Base-by-base conservation (phyloP, 495 filamentous ascomycete species). In the Xylaria scruposa region DNA sequence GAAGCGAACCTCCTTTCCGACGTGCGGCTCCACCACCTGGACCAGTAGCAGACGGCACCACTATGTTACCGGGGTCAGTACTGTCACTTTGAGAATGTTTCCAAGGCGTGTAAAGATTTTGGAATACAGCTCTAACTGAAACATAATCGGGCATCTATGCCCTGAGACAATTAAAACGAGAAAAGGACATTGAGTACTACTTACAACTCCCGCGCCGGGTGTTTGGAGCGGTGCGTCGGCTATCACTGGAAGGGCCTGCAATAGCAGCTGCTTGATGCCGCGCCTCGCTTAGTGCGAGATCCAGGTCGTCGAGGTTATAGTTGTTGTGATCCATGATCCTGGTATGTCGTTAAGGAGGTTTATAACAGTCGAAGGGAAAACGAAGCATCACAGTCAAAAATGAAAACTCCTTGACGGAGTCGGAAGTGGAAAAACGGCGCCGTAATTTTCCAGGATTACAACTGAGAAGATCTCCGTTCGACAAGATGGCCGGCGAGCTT, bases 251-350 rank as follows among this genome's bases (percentile, higher is more conserved):
- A 33, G 67, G 70, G n/a, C 71, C 73, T 46, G 70, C 63, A 8
- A 76, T 60, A n/a, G 71, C 60, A 33, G 70, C 65, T 5, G 71
- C 40, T 31, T 78, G 73, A 53, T 77, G 73, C 49, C 77, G 70
- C 10, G 72, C 59, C 61, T 76, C 74, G 68, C 76, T 75, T 33
- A 78, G 68, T 7, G 75, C 73, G 51, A 67, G 26, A 58, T 78
- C 76, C 21, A 78, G 73, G 54, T 78, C 77, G 66, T 78, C 75
- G 69, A 77, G 77, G 67, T 78, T 78, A 47, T 76, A 78, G 26
- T 77, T 75, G 58, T 63, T 64, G 58, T 42, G 29, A 46, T 70
- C 58, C 68, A 70, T 70, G 65, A 44, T 56, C 3, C 21, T 36
- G 21, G 9, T 8, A 4, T 19, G 36, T 61, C 29, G 38, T 61